Evolutionary conservation across 148 eudicot genomes (phyloP), one percentile per base, ranked within the genome.

Genomic region (Simmondsia chinensis): DNA sequence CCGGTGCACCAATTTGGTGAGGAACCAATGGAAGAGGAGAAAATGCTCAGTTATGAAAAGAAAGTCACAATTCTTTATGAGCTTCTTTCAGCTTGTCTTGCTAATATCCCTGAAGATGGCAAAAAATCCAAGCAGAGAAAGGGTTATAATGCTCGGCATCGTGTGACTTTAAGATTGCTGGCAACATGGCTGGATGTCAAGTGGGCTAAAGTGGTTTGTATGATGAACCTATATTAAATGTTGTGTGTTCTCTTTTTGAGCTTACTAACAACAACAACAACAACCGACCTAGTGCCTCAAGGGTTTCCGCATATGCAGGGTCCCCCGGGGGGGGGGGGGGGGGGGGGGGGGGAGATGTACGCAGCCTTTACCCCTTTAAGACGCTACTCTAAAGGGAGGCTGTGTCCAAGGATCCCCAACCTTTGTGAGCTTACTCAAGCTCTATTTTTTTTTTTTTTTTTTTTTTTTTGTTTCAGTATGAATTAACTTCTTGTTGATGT

Each of bases 121-220:
- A 85, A 79, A 52, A 70, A 61, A 6, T 38, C 71, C 10, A 59
- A 60, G 57, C 57, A 60, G 46, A 57, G 75, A 45, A 82, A 61
- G 51, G 99, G 95, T 22, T 91, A 91, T 64, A 95, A 91, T 69
- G 94, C 99, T 26, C 73, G 99, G 44, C 75, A 86, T 41, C 95
- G 99, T 24, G 86, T 75, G 39, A 89, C 99, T 37, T 48, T 91
- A 63, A 71, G 95, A 54, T 67, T 91, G 58, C 77, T 91, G 47
- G 75, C 95, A 33, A 68, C 86, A 15, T 91, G 99, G 99, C 75
- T 91, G 32, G 74, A 91, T 54, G 52, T 91, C 56, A 64, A 82
- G 60, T 91, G 95, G 93, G 66, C 59, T 52, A 72, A 71, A 73
- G 65, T 91, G 95, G 97, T 85, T 43, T 9, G 77, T 21, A 39